Base-by-base conservation (phyloP, 202 grass and related monocot genomes). In the Carex sylvatica region DNA sequence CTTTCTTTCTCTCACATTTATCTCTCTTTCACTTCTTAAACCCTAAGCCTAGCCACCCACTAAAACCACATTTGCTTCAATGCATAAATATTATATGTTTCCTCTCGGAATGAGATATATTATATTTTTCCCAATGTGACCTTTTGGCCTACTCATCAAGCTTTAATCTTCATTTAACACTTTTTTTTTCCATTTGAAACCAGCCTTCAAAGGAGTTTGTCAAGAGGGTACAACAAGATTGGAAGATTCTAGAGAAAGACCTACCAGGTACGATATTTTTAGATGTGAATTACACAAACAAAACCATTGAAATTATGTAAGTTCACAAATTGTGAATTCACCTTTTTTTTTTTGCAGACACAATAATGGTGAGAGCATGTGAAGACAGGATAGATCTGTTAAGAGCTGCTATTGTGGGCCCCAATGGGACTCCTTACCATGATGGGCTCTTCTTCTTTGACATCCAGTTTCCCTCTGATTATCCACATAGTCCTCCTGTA, bases 361-460 rank as follows among this genome's bases (percentile, higher is more conserved):
- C 88, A 26, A 93, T 97, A 76, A 92, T 88, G 78, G 92, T 94
- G 5, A 87, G 92, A 85, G 90, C 89, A 5, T 92, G 78, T 18
- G 95, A 98, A 84, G 89, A 94, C 83, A 91, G 87, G 82, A 94
- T 94, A 82, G 95, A 98, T 82, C 92, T 98, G 82, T 85, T 93
- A 20, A 92, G 92, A 76, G 92, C 95, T 83, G 90, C 82, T 42
- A 93, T 98, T 70, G 80, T 98, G 73, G 95, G 95, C 56, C 85
- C 92, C 58, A 66, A 78, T 70, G 95, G 95, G 79, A 98, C 95
- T 86, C 95, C 95, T 14, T 98, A 94, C 67, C 95, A 98, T 82
- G 88, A 94, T 86, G 95, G 92, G 10, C 90, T 98, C 71, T 94
- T 98, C 82, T 94, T 98, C 88, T 98, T 98, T 81, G 95, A 98